These are phyloP conservation scores for Yamagishiella unicocca DNA, from an alignment of 139 green algal genomes.

Conservation along the genomic window DNA sequence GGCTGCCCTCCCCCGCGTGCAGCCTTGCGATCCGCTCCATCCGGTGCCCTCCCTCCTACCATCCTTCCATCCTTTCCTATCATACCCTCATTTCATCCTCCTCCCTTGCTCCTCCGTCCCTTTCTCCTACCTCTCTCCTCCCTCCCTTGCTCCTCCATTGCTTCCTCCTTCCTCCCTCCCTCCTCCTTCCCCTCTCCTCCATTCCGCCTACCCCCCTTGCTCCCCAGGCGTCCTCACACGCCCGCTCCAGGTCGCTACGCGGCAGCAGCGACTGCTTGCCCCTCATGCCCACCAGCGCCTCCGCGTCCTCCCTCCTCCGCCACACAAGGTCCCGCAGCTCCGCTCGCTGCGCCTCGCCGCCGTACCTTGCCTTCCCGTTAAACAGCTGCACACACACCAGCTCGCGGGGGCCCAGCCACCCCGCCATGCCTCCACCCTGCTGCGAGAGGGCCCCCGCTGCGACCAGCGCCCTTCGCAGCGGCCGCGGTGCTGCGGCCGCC, in stretches of 20 bases:
- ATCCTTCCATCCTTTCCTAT: no score
- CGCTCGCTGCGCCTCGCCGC: background rate
- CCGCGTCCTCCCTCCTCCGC: constrained; percentile 37
- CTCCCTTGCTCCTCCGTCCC: no score
- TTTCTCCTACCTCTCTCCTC: no score
- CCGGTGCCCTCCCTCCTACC: no score
- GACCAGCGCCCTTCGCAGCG: constrained; percentile 28
- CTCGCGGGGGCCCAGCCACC: background rate
- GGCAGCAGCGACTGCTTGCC: constrained; percentile 54
- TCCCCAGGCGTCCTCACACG: constrained; percentile 43
- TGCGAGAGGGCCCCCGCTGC: background rate
- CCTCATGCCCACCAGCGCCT: constrained; percentile 58
- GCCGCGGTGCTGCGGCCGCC: no score
- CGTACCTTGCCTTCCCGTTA: constrained; percentile 53
- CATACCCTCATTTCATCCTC: no score
- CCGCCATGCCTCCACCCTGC: background rate
- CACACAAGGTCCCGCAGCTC: constrained; percentile 47
- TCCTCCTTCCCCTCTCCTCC: no score
- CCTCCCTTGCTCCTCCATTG: no score
- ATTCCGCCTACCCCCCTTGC: no score
- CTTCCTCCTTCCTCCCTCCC: no score
- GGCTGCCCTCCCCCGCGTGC: no score
- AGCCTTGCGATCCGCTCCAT: no score
- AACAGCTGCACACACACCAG: constrained; percentile 61
- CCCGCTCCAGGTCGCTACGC: constrained; percentile 62